These are phyloP conservation scores for Globisporangium sylvaticum DNA, from an alignment of 352 stramenopile genomes.

Conservation along the genomic window DNA sequence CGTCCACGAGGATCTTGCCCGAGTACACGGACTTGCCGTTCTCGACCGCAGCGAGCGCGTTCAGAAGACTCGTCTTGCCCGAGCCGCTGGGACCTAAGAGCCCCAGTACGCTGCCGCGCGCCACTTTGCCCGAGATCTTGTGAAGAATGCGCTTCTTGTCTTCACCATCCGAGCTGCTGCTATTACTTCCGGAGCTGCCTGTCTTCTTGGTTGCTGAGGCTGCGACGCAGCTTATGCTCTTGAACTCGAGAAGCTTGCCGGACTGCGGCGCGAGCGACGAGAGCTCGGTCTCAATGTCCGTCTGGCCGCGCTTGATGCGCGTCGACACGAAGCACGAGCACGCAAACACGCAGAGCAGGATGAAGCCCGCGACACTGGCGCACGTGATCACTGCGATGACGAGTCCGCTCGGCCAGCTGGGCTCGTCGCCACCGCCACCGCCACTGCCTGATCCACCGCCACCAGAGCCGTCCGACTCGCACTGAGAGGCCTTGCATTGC, in stretches of 20 bases:
- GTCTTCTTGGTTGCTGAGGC: constrained; percentile 5
- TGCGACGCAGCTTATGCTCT: constrained; percentile 48
- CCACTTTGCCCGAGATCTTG: constrained; percentile 48
- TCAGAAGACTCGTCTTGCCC: constrained; percentile 82
- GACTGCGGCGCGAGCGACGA: constrained; percentile 39
- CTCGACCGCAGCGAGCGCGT: constrained; percentile 67
- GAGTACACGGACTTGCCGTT: constrained; percentile 51
- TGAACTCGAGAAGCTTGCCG: constrained; percentile 50
- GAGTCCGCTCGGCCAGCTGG: constrained; percentile 22
- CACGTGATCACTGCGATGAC: constrained; percentile 36
- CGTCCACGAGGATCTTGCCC: constrained; percentile 64
- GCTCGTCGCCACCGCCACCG: constrained; percentile 17
- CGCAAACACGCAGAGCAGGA: constrained; percentile 30
- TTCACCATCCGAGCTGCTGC: constrained; percentile 2
- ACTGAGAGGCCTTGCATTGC: constrained; percentile 60
- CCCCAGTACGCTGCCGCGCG: constrained; percentile 58
- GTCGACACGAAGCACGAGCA: constrained; percentile 38
- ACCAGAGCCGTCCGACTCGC: constrained; percentile 34
- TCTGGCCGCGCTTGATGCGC: constrained; percentile 20
- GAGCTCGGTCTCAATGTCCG: constrained; percentile 40
- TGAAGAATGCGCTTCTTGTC: constrained; percentile 48
- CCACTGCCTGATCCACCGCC: constrained; percentile 27
- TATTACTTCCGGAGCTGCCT: not conserved
- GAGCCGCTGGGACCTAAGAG: constrained; percentile 75
- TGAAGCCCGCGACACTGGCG: constrained; percentile 19